phyloP scores from a whole-genome alignment of 2,329 filamentous ascomycete species.

The Monosporascus sp. region DNA sequence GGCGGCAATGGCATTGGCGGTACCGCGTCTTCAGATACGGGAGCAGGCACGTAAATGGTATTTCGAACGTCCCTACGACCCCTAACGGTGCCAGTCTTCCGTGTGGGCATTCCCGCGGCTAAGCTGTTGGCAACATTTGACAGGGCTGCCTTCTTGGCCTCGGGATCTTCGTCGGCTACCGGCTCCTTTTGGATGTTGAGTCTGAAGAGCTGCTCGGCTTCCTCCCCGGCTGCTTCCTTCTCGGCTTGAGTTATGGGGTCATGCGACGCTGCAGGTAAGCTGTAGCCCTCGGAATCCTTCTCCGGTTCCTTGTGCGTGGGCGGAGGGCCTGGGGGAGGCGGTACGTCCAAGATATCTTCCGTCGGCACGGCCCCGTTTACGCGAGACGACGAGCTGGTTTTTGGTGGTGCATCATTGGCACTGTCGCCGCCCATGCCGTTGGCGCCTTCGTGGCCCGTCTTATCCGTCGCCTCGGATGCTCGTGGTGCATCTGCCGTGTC shows the following conservation, averaged over 20 bases:
- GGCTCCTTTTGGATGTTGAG: constrained; percentile 75
- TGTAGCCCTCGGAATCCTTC: constrained; percentile 73
- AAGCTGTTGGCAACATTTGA: constrained; percentile 72
- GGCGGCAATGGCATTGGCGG: constrained; percentile 29
- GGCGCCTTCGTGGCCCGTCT: constrained; percentile 36
- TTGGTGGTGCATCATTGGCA: constrained; percentile 26
- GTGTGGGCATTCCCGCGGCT: constrained; percentile 56
- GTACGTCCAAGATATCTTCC: constrained; percentile 45
- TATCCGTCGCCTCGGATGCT: constrained; percentile 26
- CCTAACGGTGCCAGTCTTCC: constrained; percentile 71
- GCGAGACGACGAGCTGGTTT: constrained; percentile 28
- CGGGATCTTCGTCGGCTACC: constrained; percentile 71
- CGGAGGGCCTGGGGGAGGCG: constrained; percentile 47
- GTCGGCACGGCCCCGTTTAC: constrained; percentile 42
- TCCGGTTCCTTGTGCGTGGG: constrained; percentile 38
- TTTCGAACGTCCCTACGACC: constrained; percentile 89
- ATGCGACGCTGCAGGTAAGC: constrained; percentile 59
- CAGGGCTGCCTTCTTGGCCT: constrained; percentile 67
- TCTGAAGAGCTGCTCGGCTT: constrained; percentile 66
- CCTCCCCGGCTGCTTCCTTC: constrained; percentile 57
- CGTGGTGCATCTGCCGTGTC: constrained; percentile 29
- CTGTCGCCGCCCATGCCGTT: constrained; percentile 40
- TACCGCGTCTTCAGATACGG: constrained; percentile 24
- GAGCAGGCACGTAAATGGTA: constrained; percentile 71
- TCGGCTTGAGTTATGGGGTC: constrained; percentile 69